Conservation (phyloP, 192 early-diverging fungal genomes). For the Mortierella antarctica region DNA sequence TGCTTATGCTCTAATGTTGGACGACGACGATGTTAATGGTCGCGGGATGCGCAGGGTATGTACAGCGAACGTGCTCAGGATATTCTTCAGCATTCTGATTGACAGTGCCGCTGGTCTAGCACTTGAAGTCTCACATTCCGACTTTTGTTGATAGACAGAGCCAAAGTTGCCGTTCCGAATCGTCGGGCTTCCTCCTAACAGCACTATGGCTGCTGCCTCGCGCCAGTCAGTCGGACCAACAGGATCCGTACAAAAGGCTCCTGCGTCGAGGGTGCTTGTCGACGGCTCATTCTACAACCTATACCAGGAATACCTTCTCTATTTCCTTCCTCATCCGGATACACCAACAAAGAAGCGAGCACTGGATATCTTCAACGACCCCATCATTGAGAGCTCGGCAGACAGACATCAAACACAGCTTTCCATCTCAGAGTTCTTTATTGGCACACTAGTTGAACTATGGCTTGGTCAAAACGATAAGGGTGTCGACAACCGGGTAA, state of each 20-base stretch:
- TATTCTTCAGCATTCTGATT: background rate
- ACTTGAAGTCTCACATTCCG: background rate
- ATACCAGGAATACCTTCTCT: conserved; percentile 39
- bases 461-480: conserved; percentile 47
- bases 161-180: conserved; percentile 48
- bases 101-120: background rate
- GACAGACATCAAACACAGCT: conserved; percentile 40
- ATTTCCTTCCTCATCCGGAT: conserved; percentile 25
- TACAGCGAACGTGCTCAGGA: background rate
- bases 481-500: conserved; percentile 39
- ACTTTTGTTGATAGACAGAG: conserved; percentile 10
- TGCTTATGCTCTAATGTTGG: conserved; percentile 48
- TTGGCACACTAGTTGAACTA: conserved; percentile 43
- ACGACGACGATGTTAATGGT: conserved; percentile 41
- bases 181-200: conserved; percentile 4
- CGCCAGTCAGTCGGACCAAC: conserved; percentile 21
- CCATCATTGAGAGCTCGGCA: conserved; percentile 23
- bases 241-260: conserved; percentile 26
- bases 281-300: conserved; percentile 50
- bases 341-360: background rate
- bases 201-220: background rate
- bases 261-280: conserved; percentile 16
- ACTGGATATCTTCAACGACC: conserved; percentile 32
- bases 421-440: conserved; percentile 44
- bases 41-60: conserved; percentile 37